These are phyloP conservation scores for Saururus chinensis DNA, from an alignment of 164 flowering plant genomes.

Conservation along the genomic window DNA sequence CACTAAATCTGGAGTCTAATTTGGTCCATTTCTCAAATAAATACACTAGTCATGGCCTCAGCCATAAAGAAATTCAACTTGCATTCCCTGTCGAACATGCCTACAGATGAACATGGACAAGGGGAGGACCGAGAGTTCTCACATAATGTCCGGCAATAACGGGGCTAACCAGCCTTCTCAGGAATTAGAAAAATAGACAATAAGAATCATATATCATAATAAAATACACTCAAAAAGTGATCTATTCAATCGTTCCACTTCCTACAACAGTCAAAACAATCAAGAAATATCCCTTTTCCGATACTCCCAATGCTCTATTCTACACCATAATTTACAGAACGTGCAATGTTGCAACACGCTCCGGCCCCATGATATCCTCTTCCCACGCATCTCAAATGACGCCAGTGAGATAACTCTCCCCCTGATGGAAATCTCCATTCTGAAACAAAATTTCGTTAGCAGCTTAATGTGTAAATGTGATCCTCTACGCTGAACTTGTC, in stretches of 20 bases:
- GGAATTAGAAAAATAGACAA: neutral
- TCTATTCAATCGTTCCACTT: neutral
- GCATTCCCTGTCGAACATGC: too few relatives aligned
- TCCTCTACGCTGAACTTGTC: slow-evolving; percentile 18
- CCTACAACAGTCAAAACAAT: slow-evolving; percentile 1
- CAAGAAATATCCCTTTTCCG: neutral
- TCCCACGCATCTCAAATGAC: neutral
- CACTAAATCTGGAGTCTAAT: too few relatives aligned
- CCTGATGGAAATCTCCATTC: neutral
- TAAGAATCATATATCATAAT: too few relatives aligned
- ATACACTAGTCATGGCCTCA: too few relatives aligned
- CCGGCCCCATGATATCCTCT: neutral
- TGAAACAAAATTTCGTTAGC: slow-evolving; percentile 5
- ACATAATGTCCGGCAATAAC: neutral
- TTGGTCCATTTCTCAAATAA: too few relatives aligned
- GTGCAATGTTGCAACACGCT: neutral
- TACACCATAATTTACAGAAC: neutral
- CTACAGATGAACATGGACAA: neutral
- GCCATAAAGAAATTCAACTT: too few relatives aligned
- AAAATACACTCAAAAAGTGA: too few relatives aligned
- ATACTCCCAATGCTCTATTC: neutral
- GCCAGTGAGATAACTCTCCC: neutral
- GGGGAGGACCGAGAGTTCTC: neutral
- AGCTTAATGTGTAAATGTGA: too few relatives aligned
- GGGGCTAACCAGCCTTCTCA: neutral